phyloP scores from a whole-genome alignment of 257 asterid genomes.

The Nicotiana tomentosiformis region DNA sequence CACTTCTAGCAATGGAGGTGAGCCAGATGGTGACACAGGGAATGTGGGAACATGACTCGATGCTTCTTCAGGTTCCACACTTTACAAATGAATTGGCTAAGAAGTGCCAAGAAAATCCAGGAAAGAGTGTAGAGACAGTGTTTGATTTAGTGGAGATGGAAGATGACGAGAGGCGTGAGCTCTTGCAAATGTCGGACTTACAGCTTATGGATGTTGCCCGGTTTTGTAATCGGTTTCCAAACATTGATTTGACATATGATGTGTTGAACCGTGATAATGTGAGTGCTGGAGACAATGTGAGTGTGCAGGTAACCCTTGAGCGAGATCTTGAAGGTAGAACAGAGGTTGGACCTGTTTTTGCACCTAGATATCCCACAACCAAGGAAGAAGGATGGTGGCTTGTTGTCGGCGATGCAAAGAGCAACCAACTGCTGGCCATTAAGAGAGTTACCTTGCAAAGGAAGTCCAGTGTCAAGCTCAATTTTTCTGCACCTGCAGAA shows the following conservation, averaged over 20 bases:
- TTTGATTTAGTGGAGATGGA: slow-evolving; percentile 40
- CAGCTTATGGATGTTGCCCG: slow-evolving; percentile 37
- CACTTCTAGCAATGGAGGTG: slow-evolving; percentile 36
- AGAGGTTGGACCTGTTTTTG: slow-evolving; percentile 36
- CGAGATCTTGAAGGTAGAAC: slow-evolving; percentile 34
- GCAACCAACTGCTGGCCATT: slow-evolving; percentile 35
- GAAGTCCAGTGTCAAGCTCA: slow-evolving; percentile 27
- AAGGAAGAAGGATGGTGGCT: slow-evolving; percentile 50
- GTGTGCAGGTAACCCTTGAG: slow-evolving; percentile 29
- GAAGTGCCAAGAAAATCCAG: slow-evolving; percentile 35
- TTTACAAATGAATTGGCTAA: slow-evolving; percentile 39
- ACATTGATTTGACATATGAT: slow-evolving; percentile 32
- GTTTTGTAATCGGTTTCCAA: slow-evolving; percentile 35
- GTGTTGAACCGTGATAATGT: slow-evolving; percentile 19
- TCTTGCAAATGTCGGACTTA: slow-evolving; percentile 32
- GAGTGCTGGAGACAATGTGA: slow-evolving; percentile 23
- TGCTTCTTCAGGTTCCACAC: slow-evolving; percentile 37
- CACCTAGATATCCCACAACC: slow-evolving; percentile 31
- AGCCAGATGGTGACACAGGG: slow-evolving; percentile 42
- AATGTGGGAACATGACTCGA: slow-evolving; percentile 37
- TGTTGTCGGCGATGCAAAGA: slow-evolving; percentile 32
- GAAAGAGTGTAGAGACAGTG: slow-evolving; percentile 29
- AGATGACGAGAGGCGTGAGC: slow-evolving; percentile 34
- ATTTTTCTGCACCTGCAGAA: slow-evolving; percentile 32
- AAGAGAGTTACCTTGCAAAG: slow-evolving; percentile 35